These are phyloP conservation scores for Handroanthus guayacan DNA, from an alignment of 257 asterid species.

Conservation along the genomic window DNA sequence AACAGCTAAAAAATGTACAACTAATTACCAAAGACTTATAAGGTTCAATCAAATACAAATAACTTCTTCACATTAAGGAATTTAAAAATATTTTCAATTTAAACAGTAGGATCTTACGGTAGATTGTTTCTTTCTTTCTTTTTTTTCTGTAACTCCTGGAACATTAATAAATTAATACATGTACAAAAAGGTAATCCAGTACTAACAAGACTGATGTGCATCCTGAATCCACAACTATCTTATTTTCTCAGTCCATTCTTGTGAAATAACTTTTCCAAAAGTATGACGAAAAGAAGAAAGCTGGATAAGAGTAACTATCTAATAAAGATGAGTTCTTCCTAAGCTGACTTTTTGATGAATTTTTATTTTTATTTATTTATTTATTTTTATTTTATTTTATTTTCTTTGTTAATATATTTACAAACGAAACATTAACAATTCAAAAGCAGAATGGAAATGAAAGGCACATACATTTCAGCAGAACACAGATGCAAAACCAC, in stretches of 20 bases:
- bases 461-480: not conserved
- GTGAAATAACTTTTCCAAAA: not conserved
- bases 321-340: not conserved
- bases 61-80: not conserved
- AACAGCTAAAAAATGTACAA: not conserved
- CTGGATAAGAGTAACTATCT: not conserved
- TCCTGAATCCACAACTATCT: constrained; percentile 2
- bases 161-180: not conserved
- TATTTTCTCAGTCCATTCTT: not conserved
- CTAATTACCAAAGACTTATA: not conserved
- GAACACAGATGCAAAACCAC: not conserved
- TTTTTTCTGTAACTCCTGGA: not conserved
- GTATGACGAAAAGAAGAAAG: not conserved
- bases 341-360: not conserved
- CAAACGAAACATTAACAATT: not conserved
- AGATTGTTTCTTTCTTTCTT: not conserved
- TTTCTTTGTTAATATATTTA: constrained; percentile 5
- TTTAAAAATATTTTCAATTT: not conserved
- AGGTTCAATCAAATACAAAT: not conserved
- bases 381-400: not conserved
- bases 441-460: constrained; percentile 18
- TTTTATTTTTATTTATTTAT: not conserved
- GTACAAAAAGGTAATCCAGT: not conserved
- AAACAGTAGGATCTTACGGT: not conserved
- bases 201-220: not conserved